Conservation (phyloP, 1,139 yeast genomes). For the Pichia sp. region DNA sequence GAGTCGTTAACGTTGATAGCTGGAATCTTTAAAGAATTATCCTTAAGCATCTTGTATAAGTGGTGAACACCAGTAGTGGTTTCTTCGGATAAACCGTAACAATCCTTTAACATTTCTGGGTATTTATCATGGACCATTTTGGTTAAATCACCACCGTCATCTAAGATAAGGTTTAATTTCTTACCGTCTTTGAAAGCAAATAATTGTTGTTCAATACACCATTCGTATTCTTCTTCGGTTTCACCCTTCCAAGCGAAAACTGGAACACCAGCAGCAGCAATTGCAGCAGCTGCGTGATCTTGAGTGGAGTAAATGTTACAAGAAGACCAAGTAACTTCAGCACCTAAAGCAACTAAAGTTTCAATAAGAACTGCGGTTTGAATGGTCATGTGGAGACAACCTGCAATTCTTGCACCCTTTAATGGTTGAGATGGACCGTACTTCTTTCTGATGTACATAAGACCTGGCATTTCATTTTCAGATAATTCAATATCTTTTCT, state of each 20-base stretch:
- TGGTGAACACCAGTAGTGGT: slow-evolving; percentile 99
- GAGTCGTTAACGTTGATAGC: slow-evolving; percentile 99
- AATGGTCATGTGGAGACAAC: slow-evolving; percentile 99
- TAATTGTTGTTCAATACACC: slow-evolving; percentile 99
- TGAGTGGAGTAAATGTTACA: slow-evolving; percentile 99
- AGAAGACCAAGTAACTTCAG: slow-evolving; percentile 99
- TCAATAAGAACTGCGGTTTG: slow-evolving; percentile 99
- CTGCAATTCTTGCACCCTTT: slow-evolving; percentile 98
- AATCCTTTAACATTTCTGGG: slow-evolving; percentile 95
- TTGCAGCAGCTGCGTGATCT: slow-evolving; percentile 99
- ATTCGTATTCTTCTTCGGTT: slow-evolving; percentile 98
- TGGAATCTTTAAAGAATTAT: slow-evolving; percentile 90
- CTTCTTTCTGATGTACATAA: slow-evolving; percentile 93
- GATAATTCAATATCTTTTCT: slow-evolving; percentile 99
- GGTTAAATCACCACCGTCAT: slow-evolving; percentile 99
- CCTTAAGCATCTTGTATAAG: slow-evolving; percentile 93
- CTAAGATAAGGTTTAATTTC: slow-evolving; percentile 95
- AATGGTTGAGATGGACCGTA: slow-evolving; percentile 92
- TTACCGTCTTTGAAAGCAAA: slow-evolving; percentile 95
- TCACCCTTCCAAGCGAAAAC: slow-evolving; percentile 99
- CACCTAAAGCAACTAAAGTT: slow-evolving; percentile 96
- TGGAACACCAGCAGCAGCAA: slow-evolving; percentile 99
- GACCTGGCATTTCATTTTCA: slow-evolving; percentile 99
- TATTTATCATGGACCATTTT: slow-evolving; percentile 94
- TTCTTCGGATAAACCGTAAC: slow-evolving; percentile 97